Evolutionary conservation across 176 grass and related monocot species (phyloP).

Genomic region (Hordeum vulgare): DNA sequence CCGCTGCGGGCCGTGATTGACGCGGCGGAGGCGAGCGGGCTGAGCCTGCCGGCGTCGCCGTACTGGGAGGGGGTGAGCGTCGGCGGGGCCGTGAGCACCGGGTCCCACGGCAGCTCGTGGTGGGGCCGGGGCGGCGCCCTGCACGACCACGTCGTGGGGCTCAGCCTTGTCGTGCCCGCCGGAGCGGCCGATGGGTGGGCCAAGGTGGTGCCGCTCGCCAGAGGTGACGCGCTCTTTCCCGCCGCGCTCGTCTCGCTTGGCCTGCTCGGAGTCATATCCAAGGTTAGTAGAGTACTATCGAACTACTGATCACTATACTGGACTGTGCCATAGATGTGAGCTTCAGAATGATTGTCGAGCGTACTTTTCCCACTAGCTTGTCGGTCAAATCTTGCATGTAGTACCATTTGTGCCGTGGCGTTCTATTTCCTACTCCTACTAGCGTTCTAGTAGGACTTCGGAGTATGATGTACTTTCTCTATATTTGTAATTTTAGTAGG

Average conservation of each 20-base stretch:
- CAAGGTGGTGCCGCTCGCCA: slow-evolving; percentile 30
- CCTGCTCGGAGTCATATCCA: slow-evolving; percentile 60
- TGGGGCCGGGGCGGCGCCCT: slow-evolving; percentile 68
- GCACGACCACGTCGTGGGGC: slow-evolving; percentile 55
- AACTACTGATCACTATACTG: too few species aligned
- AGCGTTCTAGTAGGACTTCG: too few species aligned
- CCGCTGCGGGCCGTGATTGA: slow-evolving; percentile 61
- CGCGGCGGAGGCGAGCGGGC: slow-evolving; percentile 42
- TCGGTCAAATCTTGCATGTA: background rate
- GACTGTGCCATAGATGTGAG: too few species aligned
- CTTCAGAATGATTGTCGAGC: background rate
- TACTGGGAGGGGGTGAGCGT: slow-evolving; percentile 93
- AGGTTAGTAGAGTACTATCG: slow-evolving; percentile 42
- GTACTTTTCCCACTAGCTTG: background rate
- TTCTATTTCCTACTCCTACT: too few species aligned
- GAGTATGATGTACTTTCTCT: too few species aligned
- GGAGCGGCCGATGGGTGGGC: slow-evolving; percentile 30
- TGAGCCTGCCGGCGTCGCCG: slow-evolving; percentile 60
- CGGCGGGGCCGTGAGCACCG: slow-evolving; percentile 59
- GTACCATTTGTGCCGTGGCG: too few species aligned
- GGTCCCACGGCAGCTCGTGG: slow-evolving; percentile 91
- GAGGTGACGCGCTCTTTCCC: slow-evolving; percentile 47
- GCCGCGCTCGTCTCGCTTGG: slow-evolving; percentile 70
- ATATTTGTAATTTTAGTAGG: too few species aligned
- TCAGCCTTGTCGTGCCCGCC: slow-evolving; percentile 50